Evolutionary conservation across 257 asterid species (phyloP).

Genomic region (Nicotiana sylvestris): DNA sequence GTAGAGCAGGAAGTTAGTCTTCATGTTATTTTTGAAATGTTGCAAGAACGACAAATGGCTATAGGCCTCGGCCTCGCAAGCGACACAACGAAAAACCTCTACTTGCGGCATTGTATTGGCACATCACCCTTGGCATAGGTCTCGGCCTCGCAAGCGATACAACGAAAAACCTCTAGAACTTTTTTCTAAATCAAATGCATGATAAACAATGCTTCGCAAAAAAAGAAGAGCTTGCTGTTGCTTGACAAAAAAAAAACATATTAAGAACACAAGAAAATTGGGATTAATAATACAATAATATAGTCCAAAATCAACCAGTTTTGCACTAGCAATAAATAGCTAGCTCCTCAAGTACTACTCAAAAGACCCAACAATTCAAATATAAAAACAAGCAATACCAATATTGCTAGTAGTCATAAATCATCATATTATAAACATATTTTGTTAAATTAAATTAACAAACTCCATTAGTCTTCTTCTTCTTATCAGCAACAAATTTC

Average conservation of each 20-base stretch:
- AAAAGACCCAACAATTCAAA: neutral
- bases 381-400: neutral
- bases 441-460: conserved; percentile 32
- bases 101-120: no score
- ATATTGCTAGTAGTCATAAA: neutral
- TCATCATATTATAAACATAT: neutral
- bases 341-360: neutral
- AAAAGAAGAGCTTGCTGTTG: no score
- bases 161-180: no score
- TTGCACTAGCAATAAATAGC: neutral
- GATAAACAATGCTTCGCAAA: neutral
- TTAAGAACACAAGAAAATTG: neutral
- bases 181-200: no score
- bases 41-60: no score
- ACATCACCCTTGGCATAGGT: no score
- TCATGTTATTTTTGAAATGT: no score
- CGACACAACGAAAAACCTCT: no score
- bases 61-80: no score
- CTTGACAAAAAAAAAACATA: neutral
- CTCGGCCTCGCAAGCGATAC: no score
- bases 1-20: no score
- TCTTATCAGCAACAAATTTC: conserved; percentile 70
- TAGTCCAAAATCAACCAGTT: neutral
- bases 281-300: no score
- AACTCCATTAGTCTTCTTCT: conserved; percentile 55